Base-by-base conservation (phyloP, 345 rosid genomes). In the Streptanthus diversifolius region DNA sequence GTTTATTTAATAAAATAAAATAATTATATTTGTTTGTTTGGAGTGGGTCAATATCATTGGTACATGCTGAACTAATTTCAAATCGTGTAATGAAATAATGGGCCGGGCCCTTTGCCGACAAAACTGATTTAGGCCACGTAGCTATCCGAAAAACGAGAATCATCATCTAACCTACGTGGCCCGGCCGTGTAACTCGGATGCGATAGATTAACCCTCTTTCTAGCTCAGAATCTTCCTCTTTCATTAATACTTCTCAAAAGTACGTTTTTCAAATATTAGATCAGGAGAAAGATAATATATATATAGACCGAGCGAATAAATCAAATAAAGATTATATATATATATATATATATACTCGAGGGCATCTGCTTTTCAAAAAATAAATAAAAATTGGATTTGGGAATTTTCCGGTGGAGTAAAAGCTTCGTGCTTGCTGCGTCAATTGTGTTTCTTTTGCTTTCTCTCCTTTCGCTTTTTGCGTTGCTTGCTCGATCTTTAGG, bases 61-160 rank as follows among this genome's bases (percentile, higher is more conserved):
- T 15, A 55, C 48, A 63, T 35, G 39, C 22, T 63, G 57, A 64
- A 47, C 9, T 27, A 64, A 32, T 27, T 14, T 18, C 5, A 2
- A 30, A 66, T n/a, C 29, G 68, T 66, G 62, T 29, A 37, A 59
- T n/a, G 47, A 30, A 36, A 1, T 6, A 52, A 68, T 75, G 79
- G 74, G 79, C 70, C 43, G 69, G 63, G 74, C 74, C 49, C 5
- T 57, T 68, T 68, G 58, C 74, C 74, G 79, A 75, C 74, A 53
- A 0, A 49, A 51, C 6, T 8, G 1, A 7, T 21, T 6, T 1
- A 0, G 13, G 47, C 11, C 80, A 76, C 71, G 80, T 76, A 48
- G 54, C 44, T 0, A 63, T 30, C 8, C 15, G 3, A 15, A 19
- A 22, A 18, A n/a, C 1, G 47, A 69, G 68, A 68, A 62, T 75